Conservation (phyloP, 768 basidiomycete species). For the Rhizopogon salebrosus region DNA sequence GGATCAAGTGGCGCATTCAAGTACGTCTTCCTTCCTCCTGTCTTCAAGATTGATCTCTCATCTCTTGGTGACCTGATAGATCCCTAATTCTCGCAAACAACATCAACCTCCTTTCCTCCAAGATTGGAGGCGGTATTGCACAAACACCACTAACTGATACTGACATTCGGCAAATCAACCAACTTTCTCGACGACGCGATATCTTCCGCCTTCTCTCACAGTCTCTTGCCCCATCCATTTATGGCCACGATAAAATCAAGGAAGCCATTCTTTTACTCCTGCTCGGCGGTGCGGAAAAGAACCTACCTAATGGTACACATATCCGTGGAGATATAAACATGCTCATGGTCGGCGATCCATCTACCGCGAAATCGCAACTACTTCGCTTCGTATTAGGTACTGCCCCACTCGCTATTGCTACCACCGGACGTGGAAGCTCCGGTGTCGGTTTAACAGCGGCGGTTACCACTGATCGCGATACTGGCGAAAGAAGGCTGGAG, state of each 20-base stretch:
- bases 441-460: conserved; percentile 99
- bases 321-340: conserved; percentile 99
- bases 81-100: conserved; percentile 94
- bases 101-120: conserved; percentile 89
- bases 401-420: conserved; percentile 95
- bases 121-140: conserved; percentile 92
- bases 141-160: conserved; percentile 87
- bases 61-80: conserved; percentile 35
- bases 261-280: conserved; percentile 88
- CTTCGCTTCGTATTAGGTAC: conserved; percentile 94
- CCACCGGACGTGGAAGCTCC: conserved; percentile 96
- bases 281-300: conserved; percentile 97
- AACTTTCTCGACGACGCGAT: conserved; percentile 79
- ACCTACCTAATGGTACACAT: conserved; percentile 94
- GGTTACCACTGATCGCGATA: conserved; percentile 97
- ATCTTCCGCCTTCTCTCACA: conserved; percentile 87
- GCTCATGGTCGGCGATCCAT: conserved; percentile 98
- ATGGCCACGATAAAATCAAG: conserved; percentile 94
- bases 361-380: conserved; percentile 96
- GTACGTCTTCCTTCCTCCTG: conserved; percentile 38
- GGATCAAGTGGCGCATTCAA: conserved; percentile 92
- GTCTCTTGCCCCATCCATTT: conserved; percentile 97
- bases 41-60: conserved; percentile 10
- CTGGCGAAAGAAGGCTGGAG: conserved; percentile 93
- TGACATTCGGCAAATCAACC: conserved; percentile 95